These are phyloP conservation scores for Pleurotus sapidus DNA, from an alignment of 768 basidiomycete genomes.

Conservation along the genomic window DNA sequence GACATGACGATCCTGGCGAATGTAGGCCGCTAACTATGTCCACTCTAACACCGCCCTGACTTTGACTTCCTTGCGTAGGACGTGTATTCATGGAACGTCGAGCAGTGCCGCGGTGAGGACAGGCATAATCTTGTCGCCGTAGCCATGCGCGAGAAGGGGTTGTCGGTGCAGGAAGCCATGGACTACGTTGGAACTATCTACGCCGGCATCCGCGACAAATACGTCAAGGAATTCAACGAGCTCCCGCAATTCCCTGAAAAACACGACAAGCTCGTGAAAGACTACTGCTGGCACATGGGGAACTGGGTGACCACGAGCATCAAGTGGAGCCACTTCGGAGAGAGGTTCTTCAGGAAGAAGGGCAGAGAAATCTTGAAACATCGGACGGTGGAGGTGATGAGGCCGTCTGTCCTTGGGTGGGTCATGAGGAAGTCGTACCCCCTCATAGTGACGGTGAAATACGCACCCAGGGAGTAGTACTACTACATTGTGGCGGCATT, in stretches of 20 bases:
- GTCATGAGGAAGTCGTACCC: not conserved
- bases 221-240: conserved; percentile 27
- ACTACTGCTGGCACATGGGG: conserved; percentile 45
- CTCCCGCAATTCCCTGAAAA: conserved; percentile 40
- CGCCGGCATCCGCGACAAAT: conserved; percentile 32
- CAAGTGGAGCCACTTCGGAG: conserved; percentile 46
- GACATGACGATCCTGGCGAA: conserved; percentile 37
- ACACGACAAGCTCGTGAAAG: conserved; percentile 36
- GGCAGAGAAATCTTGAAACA: conserved; percentile 28
- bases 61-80: conserved; percentile 1
- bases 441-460: not conserved
- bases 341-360: conserved; percentile 35
- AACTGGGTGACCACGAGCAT: conserved; percentile 50
- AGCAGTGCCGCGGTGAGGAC: conserved; percentile 29
- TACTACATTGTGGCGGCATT: not conserved
- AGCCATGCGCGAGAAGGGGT: conserved; percentile 41
- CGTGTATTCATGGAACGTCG: conserved; percentile 22
- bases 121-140: conserved; percentile 45
- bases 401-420: not conserved
- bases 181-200: conserved; percentile 33
- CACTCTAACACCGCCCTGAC: not conserved
- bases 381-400: not conserved
- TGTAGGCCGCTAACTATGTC: conserved; percentile 9
- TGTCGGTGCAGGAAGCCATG: conserved; percentile 37
- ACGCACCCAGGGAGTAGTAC: not conserved